phyloP scores from a whole-genome alignment of 73 alveolate species.

The Urostyla sp. region DNA sequence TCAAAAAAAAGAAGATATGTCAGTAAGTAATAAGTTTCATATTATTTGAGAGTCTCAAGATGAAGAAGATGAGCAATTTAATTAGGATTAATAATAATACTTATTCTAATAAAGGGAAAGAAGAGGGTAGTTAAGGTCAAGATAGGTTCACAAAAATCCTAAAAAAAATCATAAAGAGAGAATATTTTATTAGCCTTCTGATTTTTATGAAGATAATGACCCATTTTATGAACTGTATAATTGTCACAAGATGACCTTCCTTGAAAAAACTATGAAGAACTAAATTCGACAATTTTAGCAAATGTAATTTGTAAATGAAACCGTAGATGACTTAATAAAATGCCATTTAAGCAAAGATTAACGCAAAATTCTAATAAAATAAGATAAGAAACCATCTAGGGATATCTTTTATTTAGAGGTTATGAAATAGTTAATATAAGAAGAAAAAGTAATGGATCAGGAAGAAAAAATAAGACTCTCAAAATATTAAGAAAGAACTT shows the following conservation, averaged over 20 bases:
- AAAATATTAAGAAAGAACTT: neutral
- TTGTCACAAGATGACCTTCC: constrained; percentile 60
- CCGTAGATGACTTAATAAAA: constrained; percentile 30
- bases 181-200: too few species aligned
- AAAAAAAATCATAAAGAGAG: too few species aligned
- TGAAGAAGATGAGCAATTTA: too few species aligned
- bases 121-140: too few species aligned
- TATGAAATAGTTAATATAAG: neutral
- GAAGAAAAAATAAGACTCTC: constrained; percentile 31
- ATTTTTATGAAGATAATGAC: constrained; percentile 56
- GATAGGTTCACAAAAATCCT: too few species aligned
- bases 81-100: too few species aligned
- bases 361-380: neutral
- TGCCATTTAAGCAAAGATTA: neutral
- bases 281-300: neutral
- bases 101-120: too few species aligned
- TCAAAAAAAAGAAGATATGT: too few species aligned
- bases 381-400: neutral
- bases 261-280: constrained; percentile 44
- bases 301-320: constrained; percentile 56
- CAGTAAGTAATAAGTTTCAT: too few species aligned
- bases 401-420: neutral
- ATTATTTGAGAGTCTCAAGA: too few species aligned
- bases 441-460: constrained; percentile 9
- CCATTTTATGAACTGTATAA: constrained; percentile 69